phyloP scores from a whole-genome alignment of 2,329 filamentous ascomycete genomes.

The Chalara sp. region DNA sequence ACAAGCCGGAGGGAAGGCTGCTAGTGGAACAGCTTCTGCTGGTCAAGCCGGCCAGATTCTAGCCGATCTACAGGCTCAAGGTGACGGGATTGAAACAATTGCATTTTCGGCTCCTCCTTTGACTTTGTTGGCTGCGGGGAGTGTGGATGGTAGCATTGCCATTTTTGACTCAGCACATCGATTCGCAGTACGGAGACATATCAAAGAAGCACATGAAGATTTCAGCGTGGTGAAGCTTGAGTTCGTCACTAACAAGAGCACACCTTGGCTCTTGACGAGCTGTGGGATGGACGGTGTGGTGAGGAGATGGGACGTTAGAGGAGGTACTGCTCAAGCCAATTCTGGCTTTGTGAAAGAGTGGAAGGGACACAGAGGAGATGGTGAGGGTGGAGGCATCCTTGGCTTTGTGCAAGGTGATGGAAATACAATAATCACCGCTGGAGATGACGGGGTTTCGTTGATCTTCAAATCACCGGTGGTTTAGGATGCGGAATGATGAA shows the following conservation, averaged over 20 bases:
- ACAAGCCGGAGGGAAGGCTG: slow-evolving; percentile 30
- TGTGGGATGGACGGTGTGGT: slow-evolving; percentile 91
- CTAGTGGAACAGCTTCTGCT: slow-evolving; percentile 31
- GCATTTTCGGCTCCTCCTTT: slow-evolving; percentile 50
- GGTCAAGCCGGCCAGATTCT: slow-evolving; percentile 67
- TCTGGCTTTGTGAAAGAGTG: slow-evolving; percentile 77
- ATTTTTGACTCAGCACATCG: slow-evolving; percentile 82
- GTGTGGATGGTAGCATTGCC: slow-evolving; percentile 70
- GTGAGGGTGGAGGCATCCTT: slow-evolving; percentile 81
- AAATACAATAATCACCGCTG: slow-evolving; percentile 75
- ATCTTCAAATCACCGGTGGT: slow-evolving; percentile 50
- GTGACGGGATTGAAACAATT: slow-evolving; percentile 72
- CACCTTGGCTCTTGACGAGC: slow-evolving; percentile 69
- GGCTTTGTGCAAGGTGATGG: slow-evolving; percentile 84
- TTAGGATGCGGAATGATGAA: neutral
- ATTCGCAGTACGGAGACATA: slow-evolving; percentile 79
- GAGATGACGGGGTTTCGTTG: slow-evolving; percentile 71
- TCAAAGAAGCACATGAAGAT: slow-evolving; percentile 79
- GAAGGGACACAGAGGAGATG: slow-evolving; percentile 80
- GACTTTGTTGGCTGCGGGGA: slow-evolving; percentile 55
- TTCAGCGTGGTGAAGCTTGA: slow-evolving; percentile 89
- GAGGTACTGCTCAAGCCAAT: slow-evolving; percentile 57
- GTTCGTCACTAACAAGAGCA: slow-evolving; percentile 55
- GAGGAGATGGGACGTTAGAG: slow-evolving; percentile 75
- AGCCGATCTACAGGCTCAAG: slow-evolving; percentile 74